Evolutionary conservation across 2,329 filamentous ascomycete species (phyloP), one percentile per base, ranked within the genome.

Genomic region (Aspergillus tubingensis): DNA sequence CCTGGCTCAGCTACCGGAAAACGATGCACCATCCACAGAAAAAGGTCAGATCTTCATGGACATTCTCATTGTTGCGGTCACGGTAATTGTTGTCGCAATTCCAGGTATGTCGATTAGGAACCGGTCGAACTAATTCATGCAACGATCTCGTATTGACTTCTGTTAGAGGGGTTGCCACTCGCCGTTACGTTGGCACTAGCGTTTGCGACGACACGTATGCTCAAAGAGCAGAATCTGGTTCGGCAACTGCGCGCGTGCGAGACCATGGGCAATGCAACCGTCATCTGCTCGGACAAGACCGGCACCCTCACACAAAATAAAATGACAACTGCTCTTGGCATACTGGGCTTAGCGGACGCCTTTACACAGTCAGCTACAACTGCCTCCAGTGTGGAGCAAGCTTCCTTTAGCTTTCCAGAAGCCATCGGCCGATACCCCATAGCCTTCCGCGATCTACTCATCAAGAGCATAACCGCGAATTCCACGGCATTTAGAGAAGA

Each of bases 251-350:
- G 89, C 69, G 87, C 89, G 13, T 91, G 89, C 67, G 89, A 91
- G 73, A 90, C 90, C 43, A 91, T 91, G 88, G 89, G 89, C 51
- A 91, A 90, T 68, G 88, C 88, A 2, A 89, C 87, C 1, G 88
- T 88, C 0, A 88, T 93, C 23, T 93, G 90, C 75, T 91, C 89
- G 2, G 90, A 91, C 74, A 91, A 91, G 75, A 91, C 88, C 0
- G 88, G 88, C 49, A 91, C 88, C 1, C 77, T 91, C 13, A 91
- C 88, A 0, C 86, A 89, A 57, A 90, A 90, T 70, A 84, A 86
- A 72, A 90, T 90, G 88, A 89, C 86, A 0, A 88, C 91, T 1
- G 88, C 91, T 23, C 85, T 88, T n/a, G 88, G 88, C 2, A 86
- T 86, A 6, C 76, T 91, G 15, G 88, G 88, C 1, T 32, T 59